These are phyloP conservation scores for Candida chilensis DNA, from an alignment of 805 yeast genomes.

Conservation along the genomic window DNA sequence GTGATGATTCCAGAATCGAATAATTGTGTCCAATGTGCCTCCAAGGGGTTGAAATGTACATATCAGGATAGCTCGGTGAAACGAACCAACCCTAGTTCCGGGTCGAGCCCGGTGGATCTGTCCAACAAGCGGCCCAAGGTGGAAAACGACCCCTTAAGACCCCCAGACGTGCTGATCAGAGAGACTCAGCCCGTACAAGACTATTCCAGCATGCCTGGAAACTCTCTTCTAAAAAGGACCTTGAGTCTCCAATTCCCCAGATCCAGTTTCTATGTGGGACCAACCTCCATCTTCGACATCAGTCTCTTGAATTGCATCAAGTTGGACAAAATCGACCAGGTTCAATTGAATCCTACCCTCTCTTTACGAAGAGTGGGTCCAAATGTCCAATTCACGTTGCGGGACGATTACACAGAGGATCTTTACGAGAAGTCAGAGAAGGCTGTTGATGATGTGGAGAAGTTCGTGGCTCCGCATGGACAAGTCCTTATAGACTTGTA, in stretches of 20 bases:
- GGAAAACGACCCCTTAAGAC: constrained; percentile 14
- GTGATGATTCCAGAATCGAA: constrained; percentile 53
- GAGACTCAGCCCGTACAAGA: constrained; percentile 57
- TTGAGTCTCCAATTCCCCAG: constrained; percentile 80
- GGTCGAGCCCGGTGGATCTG: constrained; percentile 7
- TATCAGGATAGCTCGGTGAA: constrained; percentile 49
- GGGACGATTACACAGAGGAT: constrained; percentile 73
- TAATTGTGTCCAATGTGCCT: constrained; percentile 70
- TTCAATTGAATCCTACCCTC: constrained; percentile 57
- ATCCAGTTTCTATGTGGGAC: constrained; percentile 82
- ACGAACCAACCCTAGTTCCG: constrained; percentile 19
- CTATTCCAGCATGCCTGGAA: constrained; percentile 53
- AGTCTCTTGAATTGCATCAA: constrained; percentile 56
- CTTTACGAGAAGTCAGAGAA: constrained; percentile 60
- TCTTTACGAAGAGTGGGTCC: constrained; percentile 75
- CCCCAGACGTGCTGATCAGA: constrained; percentile 35
- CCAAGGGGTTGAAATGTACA: constrained; percentile 67
- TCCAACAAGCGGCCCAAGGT: constrained; percentile 13
- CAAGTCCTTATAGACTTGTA: constrained; percentile 70
- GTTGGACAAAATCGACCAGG: constrained; percentile 70
- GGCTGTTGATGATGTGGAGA: constrained; percentile 78
- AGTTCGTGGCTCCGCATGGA: constrained; percentile 88
- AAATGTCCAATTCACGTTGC: constrained; percentile 63
- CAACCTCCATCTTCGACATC: constrained; percentile 78
- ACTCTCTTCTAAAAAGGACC: constrained; percentile 59